Evolutionary conservation across 176 grass and related monocot species (phyloP).

Genomic region (Cenchrus americanus): DNA sequence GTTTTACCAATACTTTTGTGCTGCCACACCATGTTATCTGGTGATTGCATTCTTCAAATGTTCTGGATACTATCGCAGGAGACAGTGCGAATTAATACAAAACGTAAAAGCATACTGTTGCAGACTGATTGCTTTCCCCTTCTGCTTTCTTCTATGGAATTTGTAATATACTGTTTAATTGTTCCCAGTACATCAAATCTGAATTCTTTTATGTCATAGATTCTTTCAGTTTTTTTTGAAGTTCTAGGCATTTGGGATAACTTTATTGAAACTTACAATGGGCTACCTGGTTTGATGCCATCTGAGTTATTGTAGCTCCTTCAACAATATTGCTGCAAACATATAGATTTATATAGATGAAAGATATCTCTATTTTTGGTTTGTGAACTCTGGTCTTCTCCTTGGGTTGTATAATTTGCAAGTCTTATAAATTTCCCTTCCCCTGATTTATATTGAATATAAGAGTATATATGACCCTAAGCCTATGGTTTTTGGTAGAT

Average conservation of each 20-base stretch:
- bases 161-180: slow-evolving; percentile 11
- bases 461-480: not conserved
- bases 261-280: slow-evolving; percentile 14
- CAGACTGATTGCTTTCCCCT: not conserved
- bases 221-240: slow-evolving; percentile 25
- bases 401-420: slow-evolving; percentile 9
- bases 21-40: slow-evolving; percentile 16
- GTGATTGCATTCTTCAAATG: slow-evolving; percentile 29
- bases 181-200: slow-evolving; percentile 23
- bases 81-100: not conserved
- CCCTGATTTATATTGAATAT: not conserved
- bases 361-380: not conserved
- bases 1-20: slow-evolving; percentile 1
- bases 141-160: slow-evolving; percentile 17
- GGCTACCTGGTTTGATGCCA: not conserved
- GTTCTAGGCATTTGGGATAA: not conserved
- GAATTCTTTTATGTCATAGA: not conserved
- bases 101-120: slow-evolving; percentile 7
- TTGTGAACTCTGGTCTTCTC: not conserved
- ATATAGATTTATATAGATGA: not conserved
- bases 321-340: slow-evolving; percentile 6
- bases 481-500: slow-evolving; percentile 54
- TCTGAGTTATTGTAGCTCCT: slow-evolving; percentile 11
- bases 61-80: not conserved
- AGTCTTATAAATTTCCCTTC: slow-evolving; percentile 17